Percentiles rank a stretch among this genome's conserved stretches.
phyloP scores from a whole-genome alignment of 2,329 filamentous ascomycete genomes.

The Ophiostoma angusticollis region DNA sequence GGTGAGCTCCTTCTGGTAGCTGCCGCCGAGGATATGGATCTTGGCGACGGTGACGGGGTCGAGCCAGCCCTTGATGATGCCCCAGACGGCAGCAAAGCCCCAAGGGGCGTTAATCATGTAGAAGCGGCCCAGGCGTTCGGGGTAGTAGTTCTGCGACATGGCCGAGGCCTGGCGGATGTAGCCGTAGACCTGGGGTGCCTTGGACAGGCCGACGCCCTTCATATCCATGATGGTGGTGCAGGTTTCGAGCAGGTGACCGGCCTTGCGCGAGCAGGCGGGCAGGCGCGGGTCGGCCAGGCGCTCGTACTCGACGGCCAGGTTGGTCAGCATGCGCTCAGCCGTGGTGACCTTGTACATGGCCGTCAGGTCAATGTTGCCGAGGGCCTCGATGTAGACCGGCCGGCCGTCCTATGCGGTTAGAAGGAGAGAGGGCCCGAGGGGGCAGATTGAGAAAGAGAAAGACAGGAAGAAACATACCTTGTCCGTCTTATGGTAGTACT shows the following conservation, averaged over 20 bases:
- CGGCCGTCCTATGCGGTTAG: slow-evolving; percentile 61
- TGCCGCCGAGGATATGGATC: slow-evolving; percentile 76
- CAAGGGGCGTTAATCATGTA: slow-evolving; percentile 98
- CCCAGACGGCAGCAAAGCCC: slow-evolving; percentile 83
- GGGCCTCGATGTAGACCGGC: slow-evolving; percentile 91
- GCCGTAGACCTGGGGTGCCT: slow-evolving; percentile 70
- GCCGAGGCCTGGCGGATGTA: slow-evolving; percentile 76
- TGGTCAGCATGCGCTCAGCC: slow-evolving; percentile 85
- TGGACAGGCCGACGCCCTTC: slow-evolving; percentile 79
- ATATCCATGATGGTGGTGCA: slow-evolving; percentile 98
- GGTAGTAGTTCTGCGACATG: slow-evolving; percentile 98
- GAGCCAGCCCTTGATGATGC: slow-evolving; percentile 80
- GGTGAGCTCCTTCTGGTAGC: slow-evolving; percentile 75
- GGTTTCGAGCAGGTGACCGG: slow-evolving; percentile 81
- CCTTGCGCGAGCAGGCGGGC: slow-evolving; percentile 88
- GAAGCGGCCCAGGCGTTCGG: slow-evolving; percentile 86
- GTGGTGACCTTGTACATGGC: slow-evolving; percentile 91
- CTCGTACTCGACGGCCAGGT: slow-evolving; percentile 96
- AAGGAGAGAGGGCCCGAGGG: not conserved
- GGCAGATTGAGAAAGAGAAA: not conserved
- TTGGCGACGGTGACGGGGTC: slow-evolving; percentile 94
- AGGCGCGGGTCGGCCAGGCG: slow-evolving; percentile 86
- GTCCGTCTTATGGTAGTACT: slow-evolving; percentile 98
- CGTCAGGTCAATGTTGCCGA: slow-evolving; percentile 82
- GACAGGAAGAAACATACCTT: slow-evolving; percentile 36